Percentiles rank a stretch among this genome's conserved stretches.
phyloP scores from a whole-genome alignment of 2,329 filamentous ascomycete genomes.

The Penicillium sp. region DNA sequence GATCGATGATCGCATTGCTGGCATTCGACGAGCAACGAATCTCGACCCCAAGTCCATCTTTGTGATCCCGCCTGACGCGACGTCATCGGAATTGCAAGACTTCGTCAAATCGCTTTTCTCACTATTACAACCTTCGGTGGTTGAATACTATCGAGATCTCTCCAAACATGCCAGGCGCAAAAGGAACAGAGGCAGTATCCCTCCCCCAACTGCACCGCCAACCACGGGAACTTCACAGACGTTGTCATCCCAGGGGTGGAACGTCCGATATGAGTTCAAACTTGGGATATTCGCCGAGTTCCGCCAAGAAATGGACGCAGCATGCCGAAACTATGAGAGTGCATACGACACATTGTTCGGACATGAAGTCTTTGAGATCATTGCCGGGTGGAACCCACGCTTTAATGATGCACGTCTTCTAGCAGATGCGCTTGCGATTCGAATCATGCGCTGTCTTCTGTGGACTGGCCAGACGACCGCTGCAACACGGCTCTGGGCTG shows the following conservation, averaged over 20 bases:
- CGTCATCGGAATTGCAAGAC: slow-evolving; percentile 68
- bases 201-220: slow-evolving; percentile 79
- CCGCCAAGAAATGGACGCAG: slow-evolving; percentile 86
- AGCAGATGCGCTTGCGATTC: slow-evolving; percentile 77
- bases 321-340: slow-evolving; percentile 80
- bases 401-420: slow-evolving; percentile 93
- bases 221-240: slow-evolving; percentile 83
- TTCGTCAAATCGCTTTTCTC: slow-evolving; percentile 74
- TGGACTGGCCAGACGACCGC: slow-evolving; percentile 78
- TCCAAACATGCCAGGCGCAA: slow-evolving; percentile 92
- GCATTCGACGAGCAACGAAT: slow-evolving; percentile 75
- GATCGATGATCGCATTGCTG: slow-evolving; percentile 74
- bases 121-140: slow-evolving; percentile 70
- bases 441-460: slow-evolving; percentile 78
- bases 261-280: slow-evolving; percentile 93
- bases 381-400: slow-evolving; percentile 83
- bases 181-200: slow-evolving; percentile 74
- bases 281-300: slow-evolving; percentile 89
- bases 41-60: slow-evolving; percentile 85
- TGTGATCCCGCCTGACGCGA: slow-evolving; percentile 74
- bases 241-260: slow-evolving; percentile 84
- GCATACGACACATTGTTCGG: slow-evolving; percentile 83
- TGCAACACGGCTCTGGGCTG: slow-evolving; percentile 78
- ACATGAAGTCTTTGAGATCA: slow-evolving; percentile 81
- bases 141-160: slow-evolving; percentile 92